Base-by-base conservation (phyloP, 768 basidiomycete species). In the Trametes elegans region DNA sequence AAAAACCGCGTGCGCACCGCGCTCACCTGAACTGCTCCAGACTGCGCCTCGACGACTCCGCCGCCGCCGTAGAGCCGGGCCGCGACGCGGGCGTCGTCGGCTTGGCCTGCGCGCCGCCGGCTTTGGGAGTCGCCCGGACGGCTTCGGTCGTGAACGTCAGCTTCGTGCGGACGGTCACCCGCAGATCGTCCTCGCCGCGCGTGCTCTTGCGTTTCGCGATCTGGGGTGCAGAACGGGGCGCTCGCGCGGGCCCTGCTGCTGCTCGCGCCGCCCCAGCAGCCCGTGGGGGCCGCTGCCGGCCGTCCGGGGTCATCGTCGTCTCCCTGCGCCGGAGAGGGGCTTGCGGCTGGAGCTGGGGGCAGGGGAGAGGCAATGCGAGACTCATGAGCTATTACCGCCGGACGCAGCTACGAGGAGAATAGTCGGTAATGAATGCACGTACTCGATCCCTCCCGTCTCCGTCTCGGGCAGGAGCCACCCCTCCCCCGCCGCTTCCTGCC, bases 241-340 rank as follows among this genome's bases (percentile, higher is more conserved):
- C 50, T 35, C 21, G 38, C 31, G 13, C 49, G 18, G n/a, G 7
- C 3, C 26, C 35, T 16, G 16, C 35, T 18, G 48, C 48, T 4
- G 32, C 23, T 32, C 40, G 28, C 31, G 27, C 34, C 29, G 44
- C 43, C 23, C 27, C 10, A 23, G 32, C 18, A n/a, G n/a, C n/a
- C n/a, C n/a, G n/a, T 14, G 32, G 21, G 14, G 62, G 64, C 14
- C 58, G 56, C 39, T 76, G 74, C 53, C 71, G 71, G 48, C 76
- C 76, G 42, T 74, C 76, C 38, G 72, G 69, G 18, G 76, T 80
- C 54, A 78, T 64, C 28, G 78, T 79, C 4, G 79, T 79, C 43
- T 79, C 79, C 63, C 69, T 63, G 55, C 79, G 73, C 67, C 71
- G 71, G 54, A 79, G 64, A 54, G 60, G 63, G 43, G 68, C 62